Evolutionary conservation across 2,329 filamentous ascomycete species (phyloP), one percentile per base, ranked within the genome.

Genomic region (Xylariaceae sp.): DNA sequence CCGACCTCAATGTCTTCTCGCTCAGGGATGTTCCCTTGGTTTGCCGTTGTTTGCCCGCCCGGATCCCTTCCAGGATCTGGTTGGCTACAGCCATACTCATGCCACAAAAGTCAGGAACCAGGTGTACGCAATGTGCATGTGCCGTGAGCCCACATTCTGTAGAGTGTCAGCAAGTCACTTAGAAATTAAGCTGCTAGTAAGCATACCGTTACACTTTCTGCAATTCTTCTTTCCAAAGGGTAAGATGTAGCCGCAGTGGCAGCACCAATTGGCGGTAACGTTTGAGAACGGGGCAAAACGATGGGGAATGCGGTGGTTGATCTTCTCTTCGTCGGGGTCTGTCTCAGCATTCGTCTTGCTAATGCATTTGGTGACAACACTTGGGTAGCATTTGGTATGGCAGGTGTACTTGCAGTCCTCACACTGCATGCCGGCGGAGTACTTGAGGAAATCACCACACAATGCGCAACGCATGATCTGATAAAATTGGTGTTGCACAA

Each of bases 381-480:
- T 96, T 14, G 86, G 79, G 75, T 98, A 99, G 74, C 95, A 99
- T 77, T 98, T 97, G 69, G 92, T 94, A 76, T 99, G 95, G 76
- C 95, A 99, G 34, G 94, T 98, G 78, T 98, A 98, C 78, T 98
- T 98, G 89, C 95, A 99, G 77, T 99, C 95, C 64, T 96, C 91
- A 76, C 95, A 99, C 78, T 99, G 95, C 94, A 99, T 99, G 61
- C 95, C 95, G 19, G 95, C 91, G 45, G 94, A 96, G 74, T 98
- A 98, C 73, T 98, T 99, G 77, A 99, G 88, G 71, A 99, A 98
- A 66, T 99, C 95, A 58, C 93, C 95, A 73, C 95, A 99, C 31
- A 98, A 87, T 12, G 95, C 95, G 76, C 95, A 99, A 61, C 95
- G 94, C 95, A 99, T 99, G 72, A 99, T 97, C 82, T 98, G 99